These are phyloP conservation scores for Aspergillus quadrilineatus DNA, from an alignment of 2,329 filamentous ascomycete species.

Conservation along the genomic window DNA sequence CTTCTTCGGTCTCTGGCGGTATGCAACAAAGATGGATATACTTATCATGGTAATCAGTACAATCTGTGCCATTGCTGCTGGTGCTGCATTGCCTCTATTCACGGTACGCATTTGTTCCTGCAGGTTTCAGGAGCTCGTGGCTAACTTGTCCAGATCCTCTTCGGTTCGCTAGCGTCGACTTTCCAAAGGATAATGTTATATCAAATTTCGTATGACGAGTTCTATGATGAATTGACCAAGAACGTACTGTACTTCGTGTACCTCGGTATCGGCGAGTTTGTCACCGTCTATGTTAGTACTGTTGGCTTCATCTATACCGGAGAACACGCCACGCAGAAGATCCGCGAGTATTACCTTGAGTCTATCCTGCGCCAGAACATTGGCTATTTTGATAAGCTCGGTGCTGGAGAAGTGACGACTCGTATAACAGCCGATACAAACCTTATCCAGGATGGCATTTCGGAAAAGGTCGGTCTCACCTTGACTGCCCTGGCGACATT, in stretches of 20 bases:
- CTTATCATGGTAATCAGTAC: conserved; percentile 62
- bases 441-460: conserved; percentile 88
- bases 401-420: conserved; percentile 89
- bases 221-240: conserved; percentile 59
- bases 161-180: conserved; percentile 70
- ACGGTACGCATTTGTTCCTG: conserved; percentile 51
- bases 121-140: background rate
- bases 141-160: conserved; percentile 53
- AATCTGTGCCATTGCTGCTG: conserved; percentile 67
- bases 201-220: conserved; percentile 52
- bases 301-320: conserved; percentile 88
- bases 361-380: conserved; percentile 87
- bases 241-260: conserved; percentile 84
- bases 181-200: conserved; percentile 66
- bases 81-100: conserved; percentile 76
- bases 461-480: conserved; percentile 80
- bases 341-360: conserved; percentile 77
- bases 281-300: conserved; percentile 74
- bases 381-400: conserved; percentile 88
- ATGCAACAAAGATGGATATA: conserved; percentile 65
- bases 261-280: conserved; percentile 76
- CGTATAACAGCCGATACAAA: conserved; percentile 94
- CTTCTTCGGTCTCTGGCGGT: conserved; percentile 67
- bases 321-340: conserved; percentile 75
- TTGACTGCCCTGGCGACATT: conserved; percentile 78